These are phyloP conservation scores for Syncephalis fuscata DNA, from an alignment of 371 early-diverging fungal genomes.

Conservation along the genomic window DNA sequence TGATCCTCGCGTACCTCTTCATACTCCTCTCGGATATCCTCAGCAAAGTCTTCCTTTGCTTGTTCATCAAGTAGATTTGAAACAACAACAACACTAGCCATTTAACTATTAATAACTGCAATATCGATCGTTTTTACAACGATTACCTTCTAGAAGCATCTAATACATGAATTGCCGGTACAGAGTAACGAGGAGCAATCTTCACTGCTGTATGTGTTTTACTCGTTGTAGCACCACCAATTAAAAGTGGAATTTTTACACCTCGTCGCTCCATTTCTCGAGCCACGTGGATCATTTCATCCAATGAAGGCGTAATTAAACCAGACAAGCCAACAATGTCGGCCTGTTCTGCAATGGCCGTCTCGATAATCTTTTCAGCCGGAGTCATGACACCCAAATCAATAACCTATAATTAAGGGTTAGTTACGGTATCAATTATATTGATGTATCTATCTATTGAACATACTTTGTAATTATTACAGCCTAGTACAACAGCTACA, in stretches of 20 bases:
- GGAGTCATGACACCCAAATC: constrained; percentile 92
- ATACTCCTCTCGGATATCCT: constrained; percentile 81
- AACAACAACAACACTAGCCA: constrained; percentile 15
- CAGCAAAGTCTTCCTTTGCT: constrained; percentile 58
- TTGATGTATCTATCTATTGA: no score
- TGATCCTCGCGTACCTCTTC: constrained; percentile 85
- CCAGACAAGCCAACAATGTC: constrained; percentile 83
- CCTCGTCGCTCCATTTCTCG: constrained; percentile 77
- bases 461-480: constrained; percentile 68
- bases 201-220: constrained; percentile 93
- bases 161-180: constrained; percentile 51
- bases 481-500: constrained; percentile 88
- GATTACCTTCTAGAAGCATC: constrained; percentile 72
- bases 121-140: constrained; percentile 13
- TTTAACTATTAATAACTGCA: no score
- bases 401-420: constrained; percentile 30
- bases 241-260: constrained; percentile 70
- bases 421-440: neutral
- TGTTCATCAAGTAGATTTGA: constrained; percentile 63
- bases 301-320: constrained; percentile 83
- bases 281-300: constrained; percentile 90
- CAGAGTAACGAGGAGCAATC: constrained; percentile 67
- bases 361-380: constrained; percentile 71
- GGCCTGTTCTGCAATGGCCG: constrained; percentile 71
- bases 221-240: constrained; percentile 80